A percentile compares a stretch with the other conserved stretches of the same genome.
Conservation (phyloP, 1,284 basidiomycete genomes). For the Fomes fomentarius region DNA sequence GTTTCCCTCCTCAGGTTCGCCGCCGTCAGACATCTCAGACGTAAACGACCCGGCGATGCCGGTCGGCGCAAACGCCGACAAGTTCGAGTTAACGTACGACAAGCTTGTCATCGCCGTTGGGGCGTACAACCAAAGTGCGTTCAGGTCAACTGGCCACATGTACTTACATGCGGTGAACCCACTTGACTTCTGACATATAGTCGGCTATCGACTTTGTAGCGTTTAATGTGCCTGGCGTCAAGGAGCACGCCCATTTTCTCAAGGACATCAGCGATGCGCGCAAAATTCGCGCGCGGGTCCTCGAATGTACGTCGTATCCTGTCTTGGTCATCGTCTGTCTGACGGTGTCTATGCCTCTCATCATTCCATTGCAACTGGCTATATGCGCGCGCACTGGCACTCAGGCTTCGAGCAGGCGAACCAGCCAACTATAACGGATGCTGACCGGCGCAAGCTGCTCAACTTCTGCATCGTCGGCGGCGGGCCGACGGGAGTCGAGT, state of each 20-base stretch:
- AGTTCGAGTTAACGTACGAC: conserved; percentile 61
- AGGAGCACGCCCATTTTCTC: conserved; percentile 80
- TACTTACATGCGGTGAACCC: too few species aligned
- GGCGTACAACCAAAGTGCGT: conserved; percentile 79
- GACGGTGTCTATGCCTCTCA: too few species aligned
- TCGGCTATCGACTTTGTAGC: too few species aligned
- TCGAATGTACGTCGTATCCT: conserved; percentile 64
- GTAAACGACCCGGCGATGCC: conserved; percentile 6
- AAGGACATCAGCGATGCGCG: conserved; percentile 85
- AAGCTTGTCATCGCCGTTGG: conserved; percentile 87
- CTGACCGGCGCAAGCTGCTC: conserved; percentile 68
- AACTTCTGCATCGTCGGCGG: conserved; percentile 84
- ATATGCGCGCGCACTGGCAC: too few species aligned
- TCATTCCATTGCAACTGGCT: too few species aligned
- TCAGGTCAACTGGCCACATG: conserved; percentile 8
- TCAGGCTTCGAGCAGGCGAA: conserved; percentile 81
- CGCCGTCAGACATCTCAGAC: background rate
- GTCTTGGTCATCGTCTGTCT: too few species aligned
- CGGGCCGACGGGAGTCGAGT: conserved; percentile 82
- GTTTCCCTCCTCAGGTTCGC: conserved; percentile 26
- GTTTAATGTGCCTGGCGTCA: conserved; percentile 69
- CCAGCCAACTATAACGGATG: conserved; percentile 68
- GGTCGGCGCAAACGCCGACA: conserved; percentile 39
- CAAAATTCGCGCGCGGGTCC: conserved; percentile 74
- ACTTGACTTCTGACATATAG: too few species aligned